A percentile compares a stretch with the other conserved stretches of the same genome.
phyloP scores from a whole-genome alignment of 768 basidiomycete species.

The Lentinula sp. region DNA sequence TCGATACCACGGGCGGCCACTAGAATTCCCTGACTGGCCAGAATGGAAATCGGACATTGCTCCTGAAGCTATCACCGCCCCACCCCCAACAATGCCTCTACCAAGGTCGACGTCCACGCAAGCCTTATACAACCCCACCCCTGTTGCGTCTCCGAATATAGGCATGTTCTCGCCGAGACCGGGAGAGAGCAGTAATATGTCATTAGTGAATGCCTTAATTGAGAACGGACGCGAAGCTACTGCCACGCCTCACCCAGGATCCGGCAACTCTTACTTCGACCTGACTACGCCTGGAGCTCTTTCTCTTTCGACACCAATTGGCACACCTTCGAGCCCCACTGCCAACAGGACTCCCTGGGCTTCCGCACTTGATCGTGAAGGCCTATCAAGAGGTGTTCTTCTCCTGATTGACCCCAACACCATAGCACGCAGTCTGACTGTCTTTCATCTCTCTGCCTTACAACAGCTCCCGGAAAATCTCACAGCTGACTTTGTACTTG shows the following conservation, averaged over 20 bases:
- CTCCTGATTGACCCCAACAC: slow-evolving; percentile 55
- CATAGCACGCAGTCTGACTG: slow-evolving; percentile 56
- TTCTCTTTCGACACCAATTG: slow-evolving; percentile 20
- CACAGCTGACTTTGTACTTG: slow-evolving; percentile 38
- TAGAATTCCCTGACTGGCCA: slow-evolving; percentile 50
- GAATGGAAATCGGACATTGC: slow-evolving; percentile 49
- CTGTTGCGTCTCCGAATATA: slow-evolving; percentile 25
- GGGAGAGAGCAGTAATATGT: slow-evolving; percentile 28
- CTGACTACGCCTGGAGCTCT: neutral
- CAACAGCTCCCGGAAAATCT: slow-evolving; percentile 49
- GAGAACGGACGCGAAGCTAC: slow-evolving; percentile 7
- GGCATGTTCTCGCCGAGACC: slow-evolving; percentile 52
- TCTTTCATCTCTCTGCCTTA: slow-evolving; percentile 52
- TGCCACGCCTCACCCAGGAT: neutral
- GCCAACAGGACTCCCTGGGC: slow-evolving; percentile 38
- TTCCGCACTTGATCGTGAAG: slow-evolving; percentile 49
- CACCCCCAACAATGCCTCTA: slow-evolving; percentile 29
- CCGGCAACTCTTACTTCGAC: neutral
- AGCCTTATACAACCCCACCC: slow-evolving; percentile 47
- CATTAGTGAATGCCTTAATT: slow-evolving; percentile 41
- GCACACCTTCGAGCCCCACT: slow-evolving; percentile 12
- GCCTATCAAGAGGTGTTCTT: slow-evolving; percentile 63
- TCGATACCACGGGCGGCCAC: slow-evolving; percentile 47
- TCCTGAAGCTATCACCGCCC: slow-evolving; percentile 30
- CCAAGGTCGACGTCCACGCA: slow-evolving; percentile 44